These are phyloP conservation scores for Otatea glauca DNA, from an alignment of 176 grass and related monocot genomes.

Conservation along the genomic window DNA sequence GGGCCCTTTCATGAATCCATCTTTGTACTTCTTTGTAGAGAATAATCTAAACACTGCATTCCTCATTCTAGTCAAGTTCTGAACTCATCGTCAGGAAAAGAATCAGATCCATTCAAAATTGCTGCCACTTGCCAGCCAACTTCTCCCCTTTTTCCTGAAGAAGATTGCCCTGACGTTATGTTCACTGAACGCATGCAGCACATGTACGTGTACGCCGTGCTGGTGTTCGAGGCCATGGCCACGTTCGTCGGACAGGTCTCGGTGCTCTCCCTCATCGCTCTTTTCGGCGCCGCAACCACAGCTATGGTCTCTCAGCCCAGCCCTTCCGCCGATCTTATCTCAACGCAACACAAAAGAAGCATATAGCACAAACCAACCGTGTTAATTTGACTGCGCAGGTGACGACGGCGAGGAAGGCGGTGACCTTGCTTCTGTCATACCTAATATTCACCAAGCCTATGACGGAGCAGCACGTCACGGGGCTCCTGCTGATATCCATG, in stretches of 20 bases:
- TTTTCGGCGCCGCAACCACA: constrained; percentile 82
- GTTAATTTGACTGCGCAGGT: constrained; percentile 39
- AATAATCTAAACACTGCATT: constrained; percentile 25
- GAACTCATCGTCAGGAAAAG: constrained; percentile 12
- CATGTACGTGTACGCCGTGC: constrained; percentile 82
- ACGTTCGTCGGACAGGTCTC: constrained; percentile 94
- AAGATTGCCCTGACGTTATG: background rate
- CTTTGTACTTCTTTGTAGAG: background rate
- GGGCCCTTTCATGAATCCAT: constrained; percentile 6
- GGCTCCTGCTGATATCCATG: constrained; percentile 82
- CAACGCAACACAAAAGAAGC: background rate
- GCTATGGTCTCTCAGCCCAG: constrained; percentile 55
- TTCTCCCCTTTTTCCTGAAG: background rate
- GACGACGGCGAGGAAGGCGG: constrained; percentile 84
- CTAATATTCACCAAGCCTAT: constrained; percentile 95
- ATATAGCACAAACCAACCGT: background rate
- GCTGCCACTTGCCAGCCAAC: background rate
- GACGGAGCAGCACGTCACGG: constrained; percentile 78
- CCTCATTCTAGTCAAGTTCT: background rate
- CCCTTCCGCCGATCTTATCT: background rate
- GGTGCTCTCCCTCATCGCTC: constrained; percentile 86
- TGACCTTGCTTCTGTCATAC: constrained; percentile 88
- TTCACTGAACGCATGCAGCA: constrained; percentile 56
- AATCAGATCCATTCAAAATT: constrained; percentile 1
- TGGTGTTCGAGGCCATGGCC: constrained; percentile 94